These are phyloP conservation scores for Telopea speciosissima DNA, from an alignment of 177 flowering plant genomes.

Conservation along the genomic window DNA sequence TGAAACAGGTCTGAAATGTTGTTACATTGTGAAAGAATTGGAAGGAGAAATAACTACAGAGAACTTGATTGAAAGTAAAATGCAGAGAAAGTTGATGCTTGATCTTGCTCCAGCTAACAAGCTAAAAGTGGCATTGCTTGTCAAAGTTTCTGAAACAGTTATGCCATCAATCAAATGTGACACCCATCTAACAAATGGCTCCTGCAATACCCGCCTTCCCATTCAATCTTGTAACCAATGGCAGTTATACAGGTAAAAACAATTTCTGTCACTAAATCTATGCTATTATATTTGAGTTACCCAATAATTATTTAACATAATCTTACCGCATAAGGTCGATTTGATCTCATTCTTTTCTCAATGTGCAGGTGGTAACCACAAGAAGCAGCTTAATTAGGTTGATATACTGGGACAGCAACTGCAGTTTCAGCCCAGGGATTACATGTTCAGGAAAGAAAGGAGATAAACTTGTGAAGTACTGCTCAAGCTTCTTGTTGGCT, in stretches of 20 bases:
- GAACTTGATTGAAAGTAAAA: slow-evolving; percentile 30
- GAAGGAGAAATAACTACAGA: slow-evolving; percentile 1
- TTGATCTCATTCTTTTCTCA: too few species aligned
- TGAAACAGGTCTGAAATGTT: slow-evolving; percentile 7
- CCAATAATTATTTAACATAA: too few species aligned
- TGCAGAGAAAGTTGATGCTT: slow-evolving; percentile 39
- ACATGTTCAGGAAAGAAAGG: too few species aligned
- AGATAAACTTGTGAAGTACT: too few species aligned
- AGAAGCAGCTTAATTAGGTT: too few species aligned
- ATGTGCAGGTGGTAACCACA: too few species aligned
- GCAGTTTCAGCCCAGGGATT: too few species aligned
- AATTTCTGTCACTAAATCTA: too few species aligned
- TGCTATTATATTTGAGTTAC: too few species aligned
- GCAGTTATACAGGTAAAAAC: slow-evolving; percentile 10
- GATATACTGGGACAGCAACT: too few species aligned
- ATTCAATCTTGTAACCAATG: slow-evolving; percentile 37
- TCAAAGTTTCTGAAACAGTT: slow-evolving; percentile 36
- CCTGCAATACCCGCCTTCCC: slow-evolving; percentile 23
- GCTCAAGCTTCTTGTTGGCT: too few species aligned
- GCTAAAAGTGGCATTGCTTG: slow-evolving; percentile 33
- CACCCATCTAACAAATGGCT: slow-evolving; percentile 8
- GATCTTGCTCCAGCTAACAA: slow-evolving; percentile 31
- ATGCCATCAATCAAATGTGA: slow-evolving; percentile 22
- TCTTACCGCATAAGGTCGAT: too few species aligned
- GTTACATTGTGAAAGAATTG: slow-evolving; percentile 1